These are phyloP conservation scores for Candida michaelii DNA, from an alignment of 805 yeast genomes.

Conservation along the genomic window DNA sequence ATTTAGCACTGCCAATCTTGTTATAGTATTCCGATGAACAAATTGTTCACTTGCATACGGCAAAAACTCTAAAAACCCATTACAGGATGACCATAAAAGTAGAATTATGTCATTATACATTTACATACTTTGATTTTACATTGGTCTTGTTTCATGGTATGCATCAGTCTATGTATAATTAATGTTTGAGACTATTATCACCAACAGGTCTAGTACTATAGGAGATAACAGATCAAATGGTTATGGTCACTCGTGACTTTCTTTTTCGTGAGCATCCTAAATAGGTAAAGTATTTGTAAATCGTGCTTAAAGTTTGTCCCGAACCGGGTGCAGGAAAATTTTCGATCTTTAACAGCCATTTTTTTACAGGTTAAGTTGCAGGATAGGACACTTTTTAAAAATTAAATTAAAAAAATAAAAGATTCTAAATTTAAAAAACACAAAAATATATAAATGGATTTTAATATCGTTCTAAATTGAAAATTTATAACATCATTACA, in stretches of 20 bases:
- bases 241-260: background rate
- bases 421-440: conserved; percentile 7
- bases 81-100: background rate
- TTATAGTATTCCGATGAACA: conserved; percentile 1
- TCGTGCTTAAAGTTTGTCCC: conserved; percentile 5
- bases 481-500: background rate
- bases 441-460: conserved; percentile 8
- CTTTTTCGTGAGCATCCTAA: background rate
- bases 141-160: no score
- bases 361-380: conserved; percentile 5
- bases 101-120: background rate
- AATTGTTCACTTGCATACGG: conserved; percentile 9
- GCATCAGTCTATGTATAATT: no score
- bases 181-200: no score
- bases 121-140: no score
- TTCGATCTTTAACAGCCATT: conserved; percentile 1
- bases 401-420: conserved; percentile 3
- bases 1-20: conserved; percentile 7
- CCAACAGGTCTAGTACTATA: background rate
- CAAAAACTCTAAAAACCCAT: background rate
- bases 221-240: conserved; percentile 1
- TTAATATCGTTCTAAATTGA: background rate
- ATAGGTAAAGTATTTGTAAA: background rate
- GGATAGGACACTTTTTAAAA: conserved; percentile 1
- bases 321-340: background rate